Percentiles rank a stretch among this genome's conserved stretches.
phyloP scores from a whole-genome alignment of 148 eudicot genomes.

The Spergularia marina region DNA sequence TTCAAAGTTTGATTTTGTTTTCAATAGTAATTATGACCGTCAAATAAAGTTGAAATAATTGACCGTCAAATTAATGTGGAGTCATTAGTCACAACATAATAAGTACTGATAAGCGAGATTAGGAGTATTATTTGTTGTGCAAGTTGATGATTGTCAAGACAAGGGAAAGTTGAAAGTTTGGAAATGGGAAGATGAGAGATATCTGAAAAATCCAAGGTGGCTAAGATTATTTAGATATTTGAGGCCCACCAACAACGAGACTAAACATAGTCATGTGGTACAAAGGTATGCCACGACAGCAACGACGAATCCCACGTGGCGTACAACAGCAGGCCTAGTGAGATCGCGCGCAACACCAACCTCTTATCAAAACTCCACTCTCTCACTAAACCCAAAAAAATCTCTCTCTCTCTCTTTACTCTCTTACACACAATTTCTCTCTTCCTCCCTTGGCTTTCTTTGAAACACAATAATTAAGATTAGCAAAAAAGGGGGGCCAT shows the following conservation, averaged over 20 bases:
- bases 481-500: slow-evolving; percentile 40
- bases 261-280: slow-evolving; percentile 31
- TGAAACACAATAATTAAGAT: too few relatives aligned
- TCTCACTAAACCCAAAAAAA: background rate
- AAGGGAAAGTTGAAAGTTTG: background rate
- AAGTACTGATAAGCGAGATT: too few relatives aligned
- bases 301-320: slow-evolving; percentile 49
- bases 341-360: slow-evolving; percentile 54
- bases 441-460: background rate
- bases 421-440: slow-evolving; percentile 12
- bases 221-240: slow-evolving; percentile 24
- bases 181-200: background rate
- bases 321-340: slow-evolving; percentile 31
- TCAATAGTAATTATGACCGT: too few relatives aligned
- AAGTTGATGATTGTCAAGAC: too few relatives aligned
- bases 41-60: too few relatives aligned
- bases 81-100: too few relatives aligned
- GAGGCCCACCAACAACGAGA: background rate
- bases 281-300: slow-evolving; percentile 30
- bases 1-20: too few relatives aligned
- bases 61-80: too few relatives aligned
- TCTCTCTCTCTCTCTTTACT: slow-evolving; percentile 5
- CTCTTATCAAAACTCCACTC: slow-evolving; percentile 50
- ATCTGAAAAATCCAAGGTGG: slow-evolving; percentile 25
- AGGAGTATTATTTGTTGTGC: too few relatives aligned